Percentiles rank a stretch among this genome's conserved stretches.
phyloP scores from a whole-genome alignment of 1,284 basidiomycete species.

The Leccinum pachyderme region DNA sequence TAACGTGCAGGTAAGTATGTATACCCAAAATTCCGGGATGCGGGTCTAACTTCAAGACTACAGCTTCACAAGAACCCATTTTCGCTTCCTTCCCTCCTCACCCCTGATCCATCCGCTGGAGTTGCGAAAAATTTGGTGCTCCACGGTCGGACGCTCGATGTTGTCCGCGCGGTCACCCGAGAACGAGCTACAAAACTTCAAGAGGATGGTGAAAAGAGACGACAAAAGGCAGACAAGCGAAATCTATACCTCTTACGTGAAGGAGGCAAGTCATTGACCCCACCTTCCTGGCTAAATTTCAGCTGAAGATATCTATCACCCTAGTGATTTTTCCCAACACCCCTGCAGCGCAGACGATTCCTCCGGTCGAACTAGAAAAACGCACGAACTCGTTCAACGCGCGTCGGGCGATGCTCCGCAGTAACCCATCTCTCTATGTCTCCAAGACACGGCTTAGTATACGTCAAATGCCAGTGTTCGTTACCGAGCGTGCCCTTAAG shows the following conservation, averaged over 20 bases:
- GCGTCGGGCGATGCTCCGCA: conserved; percentile 75
- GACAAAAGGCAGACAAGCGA: conserved; percentile 92
- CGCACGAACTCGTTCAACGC: conserved; percentile 82
- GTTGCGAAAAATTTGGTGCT: conserved; percentile 83
- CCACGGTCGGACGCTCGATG: conserved; percentile 91
- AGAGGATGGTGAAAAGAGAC: conserved; percentile 79
- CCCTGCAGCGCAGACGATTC: conserved; percentile 69
- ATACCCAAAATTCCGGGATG: neutral
- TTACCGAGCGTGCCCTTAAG: conserved; percentile 87
- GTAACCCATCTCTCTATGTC: conserved; percentile 92
- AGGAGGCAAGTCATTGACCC: conserved; percentile 62
- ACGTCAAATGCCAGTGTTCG: conserved; percentile 89
- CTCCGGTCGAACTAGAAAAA: conserved; percentile 76
- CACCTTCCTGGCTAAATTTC: neutral
- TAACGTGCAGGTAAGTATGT: conserved; percentile 32
- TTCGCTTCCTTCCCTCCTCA: conserved; percentile 81
- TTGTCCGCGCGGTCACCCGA: conserved; percentile 87
- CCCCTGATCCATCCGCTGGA: conserved; percentile 91
- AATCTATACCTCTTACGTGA: conserved; percentile 96
- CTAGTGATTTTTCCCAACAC: conserved; percentile 86
- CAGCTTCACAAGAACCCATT: conserved; percentile 80
- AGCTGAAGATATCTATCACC: neutral
- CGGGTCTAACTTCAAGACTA: conserved; percentile 10
- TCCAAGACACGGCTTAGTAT: conserved; percentile 93
- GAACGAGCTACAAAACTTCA: conserved; percentile 85